Conservation (phyloP, 192 early-diverging fungal genomes). For the Chytriomyces sp. region DNA sequence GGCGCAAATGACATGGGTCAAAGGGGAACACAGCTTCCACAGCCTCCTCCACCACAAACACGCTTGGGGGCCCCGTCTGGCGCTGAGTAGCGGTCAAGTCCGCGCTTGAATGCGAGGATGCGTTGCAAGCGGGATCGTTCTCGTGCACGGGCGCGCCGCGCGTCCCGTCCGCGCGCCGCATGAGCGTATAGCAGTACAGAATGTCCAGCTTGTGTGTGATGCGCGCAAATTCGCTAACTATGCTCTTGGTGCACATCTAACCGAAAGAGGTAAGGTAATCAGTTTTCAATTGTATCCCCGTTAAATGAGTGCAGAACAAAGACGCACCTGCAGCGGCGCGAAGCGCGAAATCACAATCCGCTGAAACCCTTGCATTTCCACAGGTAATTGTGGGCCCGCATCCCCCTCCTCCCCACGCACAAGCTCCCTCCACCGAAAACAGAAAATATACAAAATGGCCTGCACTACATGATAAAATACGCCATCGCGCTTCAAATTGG, state of each 20-base stretch:
- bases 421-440: constrained; percentile 89
- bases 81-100: constrained; percentile 13
- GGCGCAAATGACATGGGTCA: constrained; percentile 80
- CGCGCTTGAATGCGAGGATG: constrained; percentile 20
- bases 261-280: not conserved
- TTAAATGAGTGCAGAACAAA: not conserved
- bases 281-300: not conserved
- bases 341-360: constrained; percentile 77
- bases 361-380: constrained; percentile 64
- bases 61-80: constrained; percentile 1
- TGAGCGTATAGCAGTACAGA: constrained; percentile 79
- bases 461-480: constrained; percentile 88
- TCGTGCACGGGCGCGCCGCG: not conserved
- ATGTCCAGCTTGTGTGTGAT: constrained; percentile 76
- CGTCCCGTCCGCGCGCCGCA: constrained; percentile 49
- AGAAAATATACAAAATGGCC: constrained; percentile 87
- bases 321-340: constrained; percentile 70
- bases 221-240: constrained; percentile 82
- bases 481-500: constrained; percentile 65
- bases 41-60: constrained; percentile 31
- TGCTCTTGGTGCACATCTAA: constrained; percentile 71
- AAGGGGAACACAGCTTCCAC: constrained; percentile 90
- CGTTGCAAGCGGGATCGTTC: not conserved
- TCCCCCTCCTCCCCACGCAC: constrained; percentile 22
- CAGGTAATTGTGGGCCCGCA: constrained; percentile 38